Percentiles rank a stretch among this genome's conserved stretches.
Conservation (phyloP, 768 basidiomycete genomes). For the Suillus americanus region DNA sequence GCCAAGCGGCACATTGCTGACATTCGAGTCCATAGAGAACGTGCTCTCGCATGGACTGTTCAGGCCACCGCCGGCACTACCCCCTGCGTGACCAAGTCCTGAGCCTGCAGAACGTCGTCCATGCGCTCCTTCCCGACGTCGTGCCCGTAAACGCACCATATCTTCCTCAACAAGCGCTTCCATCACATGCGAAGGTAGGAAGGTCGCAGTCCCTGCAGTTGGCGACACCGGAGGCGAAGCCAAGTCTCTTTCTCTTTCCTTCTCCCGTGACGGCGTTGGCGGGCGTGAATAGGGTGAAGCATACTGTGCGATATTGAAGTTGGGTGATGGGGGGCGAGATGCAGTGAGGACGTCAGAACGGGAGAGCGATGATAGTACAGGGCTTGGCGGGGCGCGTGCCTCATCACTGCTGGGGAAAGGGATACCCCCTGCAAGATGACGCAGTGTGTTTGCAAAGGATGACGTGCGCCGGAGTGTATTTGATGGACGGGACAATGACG, state of each 20-base stretch:
- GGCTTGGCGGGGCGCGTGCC: conserved; percentile 38
- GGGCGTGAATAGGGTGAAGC: conserved; percentile 72
- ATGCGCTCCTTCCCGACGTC: conserved; percentile 46
- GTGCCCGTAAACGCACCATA: conserved; percentile 83
- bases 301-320: conserved; percentile 75
- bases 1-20: conserved; percentile 68
- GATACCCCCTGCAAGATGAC: conserved; percentile 67
- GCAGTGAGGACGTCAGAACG: conserved; percentile 34
- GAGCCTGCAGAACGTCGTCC: conserved; percentile 40
- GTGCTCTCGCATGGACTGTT: conserved; percentile 75
- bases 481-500: conserved; percentile 49
- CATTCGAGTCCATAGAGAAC: conserved; percentile 73
- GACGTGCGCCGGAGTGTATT: conserved; percentile 76
- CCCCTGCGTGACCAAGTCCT: conserved; percentile 19
- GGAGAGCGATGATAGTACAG: conserved; percentile 21
- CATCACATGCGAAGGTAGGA: conserved; percentile 76
- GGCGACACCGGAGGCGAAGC: conserved; percentile 33
- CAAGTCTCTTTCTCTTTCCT: conserved; percentile 23
- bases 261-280: conserved; percentile 36
- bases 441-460: conserved; percentile 76
- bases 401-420: conserved; percentile 70
- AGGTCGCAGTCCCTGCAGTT: conserved; percentile 45
- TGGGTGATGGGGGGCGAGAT: conserved; percentile 78
- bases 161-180: conserved; percentile 92
- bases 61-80: conserved; percentile 41